Conservation (phyloP, 192 early-diverging fungal species). For the Coemansia sp. region DNA sequence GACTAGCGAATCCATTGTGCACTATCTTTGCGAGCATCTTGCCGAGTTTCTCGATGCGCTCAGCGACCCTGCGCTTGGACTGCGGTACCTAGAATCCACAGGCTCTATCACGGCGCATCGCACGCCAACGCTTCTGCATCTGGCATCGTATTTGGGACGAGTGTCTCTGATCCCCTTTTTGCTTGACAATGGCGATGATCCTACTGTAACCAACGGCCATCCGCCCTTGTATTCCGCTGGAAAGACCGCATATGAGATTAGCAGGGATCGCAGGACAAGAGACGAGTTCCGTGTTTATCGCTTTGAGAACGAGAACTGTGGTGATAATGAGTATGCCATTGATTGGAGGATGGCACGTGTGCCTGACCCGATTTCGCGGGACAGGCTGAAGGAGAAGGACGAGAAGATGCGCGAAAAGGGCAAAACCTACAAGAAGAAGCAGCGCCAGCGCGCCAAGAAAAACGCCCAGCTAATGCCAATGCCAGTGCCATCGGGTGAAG, state of each 20-base stretch:
- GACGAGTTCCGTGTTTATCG: constrained; percentile 33
- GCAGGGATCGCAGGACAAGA: constrained; percentile 25
- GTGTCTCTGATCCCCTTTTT: constrained; percentile 64
- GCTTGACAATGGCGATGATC: constrained; percentile 75
- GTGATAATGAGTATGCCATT: constrained; percentile 25
- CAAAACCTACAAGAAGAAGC: constrained; percentile 7
- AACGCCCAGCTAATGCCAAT: background rate
- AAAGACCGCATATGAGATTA: constrained; percentile 36
- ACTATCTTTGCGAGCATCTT: constrained; percentile 60
- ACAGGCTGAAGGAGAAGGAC: constrained; percentile 23
- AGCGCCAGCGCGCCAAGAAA: constrained; percentile 9
- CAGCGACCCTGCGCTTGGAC: constrained; percentile 53
- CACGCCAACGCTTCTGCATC: constrained; percentile 72
- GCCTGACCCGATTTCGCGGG: constrained; percentile 25
- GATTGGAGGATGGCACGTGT: constrained; percentile 45
- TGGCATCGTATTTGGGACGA: constrained; percentile 67
- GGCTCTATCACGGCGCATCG: constrained; percentile 34
- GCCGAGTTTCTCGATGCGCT: constrained; percentile 60
- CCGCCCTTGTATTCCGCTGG: constrained; percentile 31
- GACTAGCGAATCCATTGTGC: constrained; percentile 57
- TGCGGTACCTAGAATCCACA: constrained; percentile 54
- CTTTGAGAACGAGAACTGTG: constrained; percentile 20
- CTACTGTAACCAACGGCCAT: constrained; percentile 56
- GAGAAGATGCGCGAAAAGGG: constrained; percentile 19
- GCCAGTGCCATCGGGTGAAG: too few relatives aligned